Percentiles rank a stretch among this genome's conserved stretches.
These are phyloP conservation scores for Oryza meridionalis DNA, from an alignment of 176 grass and related monocot genomes.

Conservation along the genomic window DNA sequence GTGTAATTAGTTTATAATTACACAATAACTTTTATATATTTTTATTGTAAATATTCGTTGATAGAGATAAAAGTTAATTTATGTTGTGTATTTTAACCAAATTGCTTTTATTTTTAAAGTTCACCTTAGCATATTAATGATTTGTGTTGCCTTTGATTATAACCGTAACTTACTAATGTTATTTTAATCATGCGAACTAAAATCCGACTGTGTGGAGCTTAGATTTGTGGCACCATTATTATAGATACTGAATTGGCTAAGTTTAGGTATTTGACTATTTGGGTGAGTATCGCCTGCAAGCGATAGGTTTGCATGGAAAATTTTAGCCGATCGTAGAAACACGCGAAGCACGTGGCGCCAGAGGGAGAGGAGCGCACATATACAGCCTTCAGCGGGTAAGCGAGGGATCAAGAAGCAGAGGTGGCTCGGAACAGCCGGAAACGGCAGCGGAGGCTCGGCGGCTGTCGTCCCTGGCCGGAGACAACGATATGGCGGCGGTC, in stretches of 20 bases:
- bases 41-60: too few species aligned
- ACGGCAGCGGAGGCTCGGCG: constrained; percentile 13
- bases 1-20: too few species aligned
- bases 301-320: neutral
- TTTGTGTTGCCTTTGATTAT: too few species aligned
- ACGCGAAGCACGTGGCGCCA: neutral
- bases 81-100: too few species aligned
- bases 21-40: too few species aligned
- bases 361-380: neutral
- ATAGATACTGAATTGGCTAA: neutral
- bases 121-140: too few species aligned
- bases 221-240: neutral
- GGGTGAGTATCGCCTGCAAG: neutral
- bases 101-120: too few species aligned
- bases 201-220: too few species aligned
- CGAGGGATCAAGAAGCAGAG: neutral
- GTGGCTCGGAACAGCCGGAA: neutral
- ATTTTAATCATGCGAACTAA: too few species aligned
- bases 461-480: neutral
- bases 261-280: neutral
- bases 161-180: too few species aligned
- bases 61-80: too few species aligned
- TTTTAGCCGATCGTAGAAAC: constrained; percentile 14
- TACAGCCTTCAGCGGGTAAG: neutral
- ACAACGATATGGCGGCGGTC: neutral